Base-by-base conservation (phyloP, 2,329 filamentous ascomycete genomes). In the Aspergillus floridensis region DNA sequence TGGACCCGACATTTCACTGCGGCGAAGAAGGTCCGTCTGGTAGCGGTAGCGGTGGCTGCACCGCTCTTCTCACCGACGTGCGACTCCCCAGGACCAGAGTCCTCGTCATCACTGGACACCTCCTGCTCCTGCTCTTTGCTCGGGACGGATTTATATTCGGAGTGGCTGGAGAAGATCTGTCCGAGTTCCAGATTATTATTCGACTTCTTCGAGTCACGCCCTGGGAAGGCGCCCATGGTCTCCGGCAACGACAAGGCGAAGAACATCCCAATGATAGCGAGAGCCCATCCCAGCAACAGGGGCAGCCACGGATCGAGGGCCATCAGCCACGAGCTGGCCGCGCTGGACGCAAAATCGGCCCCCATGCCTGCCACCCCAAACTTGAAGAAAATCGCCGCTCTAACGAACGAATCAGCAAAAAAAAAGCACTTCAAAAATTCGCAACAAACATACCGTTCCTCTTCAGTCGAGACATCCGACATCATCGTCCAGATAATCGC, bases 401-500 rank as follows among this genome's bases (percentile, higher is more conserved):
- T 78, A 3, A 41, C 14, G 32, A 16, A 6, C 29, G 11, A 2
- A 46, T 66, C 35, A 63, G 57, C 31, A 48, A 38, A 66, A 74
- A 63, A 26, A 67, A 22, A 22, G 4, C 22, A 22, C 3, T 4
- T 22, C 4, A 12, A 11, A 46, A 16, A 12, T 16, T 22, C 2
- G 31, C 49, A 8, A 38, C n/a, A 2, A 14, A 21, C 53, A 31
- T 65, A 72, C 76, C 80, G 74, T 66, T 79, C 75, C 21, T 78
- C 75, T 4, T 80, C 74, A 1, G 76, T 79, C 6, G 76, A 78
- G n/a, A 83, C 76, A 64, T 83, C 81, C 0, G 80, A 74, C 63
- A 82, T 74, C 78, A 83, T 81, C 7, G 81, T 82, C 67, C 80
- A 75, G 57, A 79, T 74, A 35, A 82, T 75, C 2, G 80, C 78